Base-by-base conservation (phyloP, 306 rosid genomes). In the Betula pendula region DNA sequence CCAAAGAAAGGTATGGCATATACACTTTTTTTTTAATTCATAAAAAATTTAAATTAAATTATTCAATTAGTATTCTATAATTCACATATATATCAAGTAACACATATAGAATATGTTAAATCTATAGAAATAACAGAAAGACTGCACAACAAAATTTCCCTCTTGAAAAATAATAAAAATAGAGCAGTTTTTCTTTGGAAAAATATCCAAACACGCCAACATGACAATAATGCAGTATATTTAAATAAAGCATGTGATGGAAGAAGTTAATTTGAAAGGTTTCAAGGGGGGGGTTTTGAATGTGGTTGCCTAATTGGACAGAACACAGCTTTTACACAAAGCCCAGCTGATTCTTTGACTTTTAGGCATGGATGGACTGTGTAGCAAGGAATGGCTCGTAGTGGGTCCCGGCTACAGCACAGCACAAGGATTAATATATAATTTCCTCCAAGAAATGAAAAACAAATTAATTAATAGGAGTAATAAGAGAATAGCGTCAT, bases 331-430 rank as follows among this genome's bases (percentile, higher is more conserved):
- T 91, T 91, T 85, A 40, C 76, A 42, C 59, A 73, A 4, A 25
- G 42, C 79, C 78, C 76, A 81, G 87, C 87, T 77, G 81, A 85
- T 79, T 71, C 75, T 83, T 88, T 93, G 98, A 91, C 92, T 89
- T 89, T 87, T 58, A 55, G 77, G 67, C 17, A 12, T 65, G 3
- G 1, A 0, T 10, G 5, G 72, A 79, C 88, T 60, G 20, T 60
- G 55, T 80, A 66, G 80, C 72, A 67, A 76, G 76, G 63, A 45
- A 65, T 72, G 77, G 77, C 81, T 78, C 62, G 43, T 13, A 5
- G 72, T 75, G 82, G 88, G 85, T 49, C 90, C 92, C 91, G 73
- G 63, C 47, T 35, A 55, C 81, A 72, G 69, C 81, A 59, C 65
- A 25, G 74, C 49, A 24, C 66, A 49, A 77, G 60, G 47, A 76